A percentile compares a stretch with the other conserved stretches of the same genome.
Conservation (phyloP, 257 asterid species). For the Orobanche coerulescens region DNA sequence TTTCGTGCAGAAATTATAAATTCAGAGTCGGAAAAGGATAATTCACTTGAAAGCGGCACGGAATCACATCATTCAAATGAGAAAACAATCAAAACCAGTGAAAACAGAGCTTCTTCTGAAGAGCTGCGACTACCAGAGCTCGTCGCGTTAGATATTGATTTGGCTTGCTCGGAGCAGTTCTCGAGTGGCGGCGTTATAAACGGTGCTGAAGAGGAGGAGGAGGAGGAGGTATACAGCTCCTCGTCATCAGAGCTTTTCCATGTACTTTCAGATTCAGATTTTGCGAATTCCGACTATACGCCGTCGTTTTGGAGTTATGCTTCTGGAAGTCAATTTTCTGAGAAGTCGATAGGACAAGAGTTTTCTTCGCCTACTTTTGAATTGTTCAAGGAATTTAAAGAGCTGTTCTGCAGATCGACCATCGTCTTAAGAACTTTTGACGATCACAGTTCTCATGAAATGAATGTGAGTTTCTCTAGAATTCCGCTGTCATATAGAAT, state of each 20-base stretch:
- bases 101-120: constrained; percentile 24
- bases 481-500: not conserved
- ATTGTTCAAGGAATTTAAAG: constrained; percentile 52
- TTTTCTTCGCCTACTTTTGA: constrained; percentile 58
- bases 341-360: constrained; percentile 47
- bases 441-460: constrained; percentile 29
- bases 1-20: constrained; percentile 18
- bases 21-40: constrained; percentile 23
- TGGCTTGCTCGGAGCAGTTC: constrained; percentile 74
- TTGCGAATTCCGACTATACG: constrained; percentile 46
- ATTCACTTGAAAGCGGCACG: constrained; percentile 23
- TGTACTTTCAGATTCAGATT: constrained; percentile 43
- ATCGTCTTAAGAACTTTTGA: constrained; percentile 19
- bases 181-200: constrained; percentile 31
- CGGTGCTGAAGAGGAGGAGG: constrained; percentile 26
- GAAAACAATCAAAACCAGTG: constrained; percentile 22
- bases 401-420: constrained; percentile 57
- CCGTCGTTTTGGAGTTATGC: constrained; percentile 52
- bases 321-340: constrained; percentile 92
- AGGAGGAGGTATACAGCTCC: constrained; percentile 36
- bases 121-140: constrained; percentile 24
- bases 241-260: constrained; percentile 47
- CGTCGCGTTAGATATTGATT: constrained; percentile 36
- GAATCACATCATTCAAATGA: constrained; percentile 28
- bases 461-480: constrained; percentile 41